Percentiles rank a stretch among this genome's conserved stretches.
Conservation (phyloP, 768 basidiomycete genomes). For the Roridomyces roridus region DNA sequence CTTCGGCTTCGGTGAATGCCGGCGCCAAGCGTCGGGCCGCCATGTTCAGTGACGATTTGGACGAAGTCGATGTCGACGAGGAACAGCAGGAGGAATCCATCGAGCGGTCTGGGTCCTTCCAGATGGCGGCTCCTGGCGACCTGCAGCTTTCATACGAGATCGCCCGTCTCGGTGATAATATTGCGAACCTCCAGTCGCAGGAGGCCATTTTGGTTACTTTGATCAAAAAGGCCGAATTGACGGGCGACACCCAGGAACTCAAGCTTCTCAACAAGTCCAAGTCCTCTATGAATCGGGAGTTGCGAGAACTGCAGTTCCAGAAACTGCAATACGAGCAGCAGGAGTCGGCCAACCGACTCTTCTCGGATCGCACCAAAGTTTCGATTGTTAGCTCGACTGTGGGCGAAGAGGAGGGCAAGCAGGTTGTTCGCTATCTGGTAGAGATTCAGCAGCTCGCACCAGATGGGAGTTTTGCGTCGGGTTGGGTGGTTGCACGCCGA, state of each 20-base stretch:
- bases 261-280: conserved; percentile 83
- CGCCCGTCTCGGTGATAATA: conserved; percentile 73
- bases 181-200: conserved; percentile 79
- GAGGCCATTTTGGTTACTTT: conserved; percentile 84
- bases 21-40: conserved; percentile 34
- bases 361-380: conserved; percentile 85
- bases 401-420: conserved; percentile 85
- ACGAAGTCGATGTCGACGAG: conserved; percentile 53
- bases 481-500: conserved; percentile 92
- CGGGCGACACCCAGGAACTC: conserved; percentile 88
- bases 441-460: conserved; percentile 88
- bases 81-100: conserved; percentile 49
- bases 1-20: conserved; percentile 5
- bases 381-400: conserved; percentile 83
- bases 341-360: conserved; percentile 86
- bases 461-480: conserved; percentile 80
- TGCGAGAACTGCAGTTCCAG: conserved; percentile 87
- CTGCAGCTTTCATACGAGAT: conserved; percentile 91
- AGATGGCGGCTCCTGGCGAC: conserved; percentile 87
- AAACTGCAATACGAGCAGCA: conserved; percentile 94
- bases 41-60: conserved; percentile 50
- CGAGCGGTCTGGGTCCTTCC: conserved; percentile 59
- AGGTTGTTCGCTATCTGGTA: conserved; percentile 90
- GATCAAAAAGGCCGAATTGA: conserved; percentile 94
- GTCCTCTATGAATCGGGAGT: conserved; percentile 79